phyloP scores from a whole-genome alignment of 2,329 filamentous ascomycete genomes.

The Pseudocercospora crystallina region DNA sequence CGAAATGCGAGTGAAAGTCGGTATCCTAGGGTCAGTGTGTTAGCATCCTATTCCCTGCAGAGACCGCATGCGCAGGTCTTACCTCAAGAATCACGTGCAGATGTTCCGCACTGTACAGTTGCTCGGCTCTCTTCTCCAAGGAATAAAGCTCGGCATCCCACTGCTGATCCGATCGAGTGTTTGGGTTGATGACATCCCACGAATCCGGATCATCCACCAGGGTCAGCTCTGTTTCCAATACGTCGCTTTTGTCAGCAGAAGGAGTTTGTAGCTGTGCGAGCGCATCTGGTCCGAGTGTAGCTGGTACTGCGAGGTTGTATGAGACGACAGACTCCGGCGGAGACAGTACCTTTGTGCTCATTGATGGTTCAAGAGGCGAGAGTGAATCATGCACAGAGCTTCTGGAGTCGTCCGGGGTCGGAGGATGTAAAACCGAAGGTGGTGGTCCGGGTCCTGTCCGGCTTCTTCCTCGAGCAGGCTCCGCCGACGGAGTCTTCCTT shows the following conservation, averaged over 20 bases:
- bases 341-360: not conserved
- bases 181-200: constrained; percentile 18
- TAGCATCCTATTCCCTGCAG: not conserved
- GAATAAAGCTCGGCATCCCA: constrained; percentile 14
- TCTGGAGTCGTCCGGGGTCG: constrained; percentile 1
- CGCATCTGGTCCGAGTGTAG: constrained; percentile 7
- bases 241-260: constrained; percentile 11
- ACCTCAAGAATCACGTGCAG: constrained; percentile 14
- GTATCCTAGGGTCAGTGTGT: not conserved
- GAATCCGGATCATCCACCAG: constrained; percentile 12
- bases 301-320: constrained; percentile 1
- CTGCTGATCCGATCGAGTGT: constrained; percentile 1
- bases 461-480: not conserved
- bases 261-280: constrained; percentile 13
- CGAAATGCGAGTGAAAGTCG: constrained; percentile 14
- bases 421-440: not conserved
- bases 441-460: not conserved
- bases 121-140: constrained; percentile 11
- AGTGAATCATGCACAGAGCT: not conserved
- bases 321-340: constrained; percentile 5
- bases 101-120: constrained; percentile 13
- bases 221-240: constrained; percentile 9
- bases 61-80: not conserved
- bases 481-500: not conserved
- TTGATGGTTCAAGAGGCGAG: too few species aligned